Conservation (phyloP, 352 stramenopile genomes). For the Pythium dissimile region DNA sequence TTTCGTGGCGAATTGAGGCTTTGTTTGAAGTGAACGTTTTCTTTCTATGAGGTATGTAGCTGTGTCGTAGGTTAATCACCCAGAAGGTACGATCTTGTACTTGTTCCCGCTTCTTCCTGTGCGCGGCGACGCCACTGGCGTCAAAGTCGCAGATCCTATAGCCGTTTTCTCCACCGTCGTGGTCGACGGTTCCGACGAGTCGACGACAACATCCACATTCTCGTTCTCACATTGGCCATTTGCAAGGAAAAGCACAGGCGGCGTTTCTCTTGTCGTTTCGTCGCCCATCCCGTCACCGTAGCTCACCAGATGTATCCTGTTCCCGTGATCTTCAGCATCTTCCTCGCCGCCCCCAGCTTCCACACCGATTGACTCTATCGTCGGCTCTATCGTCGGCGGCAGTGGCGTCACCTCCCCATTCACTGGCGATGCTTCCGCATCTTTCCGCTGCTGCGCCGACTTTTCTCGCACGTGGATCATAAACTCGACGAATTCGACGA, state of each 20-base stretch:
- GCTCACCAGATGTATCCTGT: conserved; percentile 21
- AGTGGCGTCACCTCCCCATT: neutral
- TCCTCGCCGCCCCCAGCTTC: neutral
- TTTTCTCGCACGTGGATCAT: conserved; percentile 82
- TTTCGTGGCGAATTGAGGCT: neutral
- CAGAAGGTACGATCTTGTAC: conserved; percentile 32
- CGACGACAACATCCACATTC: too few relatives aligned
- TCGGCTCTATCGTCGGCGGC: too few relatives aligned
- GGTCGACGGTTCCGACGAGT: neutral
- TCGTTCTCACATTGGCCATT: neutral
- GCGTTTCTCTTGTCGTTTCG: neutral
- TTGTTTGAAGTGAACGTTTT: neutral
- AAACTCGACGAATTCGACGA: conserved; percentile 86
- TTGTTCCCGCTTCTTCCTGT: conserved; percentile 15
- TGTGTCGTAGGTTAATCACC: conserved; percentile 8
- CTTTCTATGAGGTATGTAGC: neutral
- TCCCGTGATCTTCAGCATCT: neutral
- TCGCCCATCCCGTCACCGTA: conserved; percentile 9
- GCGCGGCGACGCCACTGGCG: conserved; percentile 13
- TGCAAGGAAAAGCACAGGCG: neutral
- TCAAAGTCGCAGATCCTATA: neutral
- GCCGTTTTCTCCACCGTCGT: conserved; percentile 11
- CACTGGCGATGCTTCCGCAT: conserved; percentile 1
- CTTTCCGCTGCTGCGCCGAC: conserved; percentile 40
- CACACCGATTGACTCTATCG: neutral